phyloP scores from a whole-genome alignment of 176 grass and related monocot genomes.

The Puccinellia tenuiflora region DNA sequence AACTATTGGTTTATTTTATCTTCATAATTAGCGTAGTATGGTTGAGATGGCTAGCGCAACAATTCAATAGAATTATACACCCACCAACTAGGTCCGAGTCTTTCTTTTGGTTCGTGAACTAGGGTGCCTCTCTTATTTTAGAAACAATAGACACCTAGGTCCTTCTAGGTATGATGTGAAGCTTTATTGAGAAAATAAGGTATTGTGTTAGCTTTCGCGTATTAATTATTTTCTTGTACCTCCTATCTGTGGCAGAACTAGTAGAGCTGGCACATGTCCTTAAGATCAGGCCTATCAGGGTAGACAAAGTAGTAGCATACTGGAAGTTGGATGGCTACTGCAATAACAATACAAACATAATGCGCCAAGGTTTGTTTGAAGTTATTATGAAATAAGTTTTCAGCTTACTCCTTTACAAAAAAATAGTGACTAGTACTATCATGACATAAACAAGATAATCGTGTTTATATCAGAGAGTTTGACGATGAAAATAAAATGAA shows the following conservation, averaged over 20 bases:
- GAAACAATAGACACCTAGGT: background rate
- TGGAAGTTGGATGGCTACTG: conserved; percentile 37
- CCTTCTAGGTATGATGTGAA: background rate
- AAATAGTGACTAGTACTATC: conserved; percentile 10
- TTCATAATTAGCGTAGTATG: background rate
- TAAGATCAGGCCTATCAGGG: conserved; percentile 37
- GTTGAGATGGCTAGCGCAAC: background rate
- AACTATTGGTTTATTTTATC: background rate
- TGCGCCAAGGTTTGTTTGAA: conserved; percentile 37
- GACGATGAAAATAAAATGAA: background rate
- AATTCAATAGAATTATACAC: no score
- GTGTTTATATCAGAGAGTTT: conserved; percentile 36
- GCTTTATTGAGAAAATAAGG: background rate
- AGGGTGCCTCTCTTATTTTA: background rate
- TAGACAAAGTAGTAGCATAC: conserved; percentile 28
- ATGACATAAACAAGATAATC: no score
- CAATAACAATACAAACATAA: conserved; percentile 21
- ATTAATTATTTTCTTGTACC: conserved; percentile 1
- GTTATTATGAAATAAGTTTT: conserved; percentile 4
- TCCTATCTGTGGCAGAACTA: conserved; percentile 27
- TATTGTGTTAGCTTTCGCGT: no score
- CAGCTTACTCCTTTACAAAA: background rate
- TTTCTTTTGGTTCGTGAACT: background rate
- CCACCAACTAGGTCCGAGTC: background rate
- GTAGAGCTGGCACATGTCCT: conserved; percentile 26